Evolutionary conservation across 441 rosid species (phyloP).

Genomic region (Sinapis alba): DNA sequence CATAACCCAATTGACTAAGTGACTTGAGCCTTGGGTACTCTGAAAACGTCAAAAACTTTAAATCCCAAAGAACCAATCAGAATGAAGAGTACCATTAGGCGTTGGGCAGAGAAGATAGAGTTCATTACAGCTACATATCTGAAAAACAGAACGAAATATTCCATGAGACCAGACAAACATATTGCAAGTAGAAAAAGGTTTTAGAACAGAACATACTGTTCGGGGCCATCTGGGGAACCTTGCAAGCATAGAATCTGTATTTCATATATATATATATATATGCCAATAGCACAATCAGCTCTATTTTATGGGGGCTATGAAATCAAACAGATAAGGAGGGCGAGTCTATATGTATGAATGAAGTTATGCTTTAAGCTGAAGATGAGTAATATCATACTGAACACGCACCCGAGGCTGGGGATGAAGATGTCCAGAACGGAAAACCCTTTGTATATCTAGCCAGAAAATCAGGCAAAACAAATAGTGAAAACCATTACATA

Average conservation of each 20-base stretch:
- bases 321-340: background rate
- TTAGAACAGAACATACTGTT: conserved; percentile 69
- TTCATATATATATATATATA: conserved; percentile 27
- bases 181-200: conserved; percentile 15
- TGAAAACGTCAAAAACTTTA: background rate
- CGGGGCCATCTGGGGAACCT: conserved; percentile 98
- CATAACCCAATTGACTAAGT: conserved; percentile 27
- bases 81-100: conserved; percentile 65
- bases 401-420: conserved; percentile 92
- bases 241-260: conserved; percentile 94
- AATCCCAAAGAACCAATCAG: conserved; percentile 6
- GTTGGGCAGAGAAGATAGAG: conserved; percentile 94
- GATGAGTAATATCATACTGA: background rate
- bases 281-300: conserved; percentile 34
- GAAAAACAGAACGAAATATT: conserved; percentile 38
- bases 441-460: conserved; percentile 82
- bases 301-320: background rate
- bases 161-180: conserved; percentile 26
- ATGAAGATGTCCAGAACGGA: conserved; percentile 79
- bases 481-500: background rate
- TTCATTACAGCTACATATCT: conserved; percentile 99
- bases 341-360: background rate
- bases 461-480: conserved; percentile 51
- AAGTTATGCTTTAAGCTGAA: background rate
- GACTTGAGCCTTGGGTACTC: conserved; percentile 7